phyloP scores from a whole-genome alignment of 805 yeast genomes.

The Suhomyces kilbournensis region DNA sequence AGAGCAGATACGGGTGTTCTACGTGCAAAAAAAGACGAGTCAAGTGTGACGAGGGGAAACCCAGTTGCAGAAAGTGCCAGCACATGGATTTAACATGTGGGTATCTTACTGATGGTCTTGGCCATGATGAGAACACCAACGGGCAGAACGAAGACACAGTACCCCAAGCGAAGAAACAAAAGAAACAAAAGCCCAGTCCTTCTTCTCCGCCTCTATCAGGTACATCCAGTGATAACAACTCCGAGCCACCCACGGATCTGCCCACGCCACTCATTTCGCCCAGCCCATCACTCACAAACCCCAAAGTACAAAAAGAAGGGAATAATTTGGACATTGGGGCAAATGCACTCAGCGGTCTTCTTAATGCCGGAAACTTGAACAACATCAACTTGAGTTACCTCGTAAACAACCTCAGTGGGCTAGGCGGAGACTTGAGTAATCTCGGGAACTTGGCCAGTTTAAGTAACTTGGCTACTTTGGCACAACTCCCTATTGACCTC shows the following conservation, averaged over 20 bases:
- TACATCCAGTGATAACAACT: neutral
- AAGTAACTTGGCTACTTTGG: constrained; percentile 40
- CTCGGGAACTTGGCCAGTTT: constrained; percentile 39
- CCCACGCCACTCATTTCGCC: constrained; percentile 25
- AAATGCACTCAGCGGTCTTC: constrained; percentile 5
- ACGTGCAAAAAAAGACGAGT: constrained; percentile 89
- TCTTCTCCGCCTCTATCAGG: neutral
- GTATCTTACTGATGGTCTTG: constrained; percentile 32
- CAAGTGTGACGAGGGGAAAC: constrained; percentile 87
- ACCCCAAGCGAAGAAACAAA: too few species aligned
- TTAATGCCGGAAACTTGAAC: constrained; percentile 36
- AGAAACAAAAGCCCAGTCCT: constrained; percentile 2
- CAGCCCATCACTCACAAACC: constrained; percentile 10
- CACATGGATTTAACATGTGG: constrained; percentile 79
- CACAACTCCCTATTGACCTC: constrained; percentile 41
- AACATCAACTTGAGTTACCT: constrained; percentile 42
- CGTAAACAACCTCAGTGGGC: constrained; percentile 37
- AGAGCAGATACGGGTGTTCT: constrained; percentile 84
- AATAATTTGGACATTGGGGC: neutral
- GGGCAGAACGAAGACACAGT: too few species aligned
- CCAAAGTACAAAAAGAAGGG: too few species aligned
- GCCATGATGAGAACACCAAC: too few species aligned
- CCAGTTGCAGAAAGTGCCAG: constrained; percentile 73
- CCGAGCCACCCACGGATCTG: constrained; percentile 17
- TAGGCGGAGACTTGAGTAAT: constrained; percentile 33